Percentiles rank a stretch among this genome's conserved stretches.
These are phyloP conservation scores for Voacanga thouarsii DNA, from an alignment of 257 asterid species.

Conservation along the genomic window DNA sequence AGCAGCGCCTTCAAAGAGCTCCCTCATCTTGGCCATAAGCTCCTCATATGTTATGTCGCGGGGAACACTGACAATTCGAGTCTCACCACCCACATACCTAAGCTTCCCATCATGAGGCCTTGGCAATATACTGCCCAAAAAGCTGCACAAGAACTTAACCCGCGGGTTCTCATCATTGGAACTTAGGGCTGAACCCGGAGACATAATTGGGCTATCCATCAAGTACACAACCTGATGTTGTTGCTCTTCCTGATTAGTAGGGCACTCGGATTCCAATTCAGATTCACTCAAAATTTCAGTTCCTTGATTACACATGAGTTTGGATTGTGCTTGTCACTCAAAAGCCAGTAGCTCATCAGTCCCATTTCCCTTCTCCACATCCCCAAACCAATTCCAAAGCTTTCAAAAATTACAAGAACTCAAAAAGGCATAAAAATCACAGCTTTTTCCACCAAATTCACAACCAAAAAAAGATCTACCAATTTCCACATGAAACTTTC, in stretches of 20 bases:
- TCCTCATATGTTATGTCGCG: constrained; percentile 77
- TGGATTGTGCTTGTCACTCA: background rate
- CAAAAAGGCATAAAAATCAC: constrained; percentile 7
- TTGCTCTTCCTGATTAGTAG: constrained; percentile 25
- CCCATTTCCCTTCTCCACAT: constrained; percentile 9
- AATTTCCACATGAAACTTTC: constrained; percentile 1
- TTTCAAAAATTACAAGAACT: constrained; percentile 3
- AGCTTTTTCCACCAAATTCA: constrained; percentile 11
- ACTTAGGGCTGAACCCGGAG: constrained; percentile 41
- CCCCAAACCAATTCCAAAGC: constrained; percentile 18
- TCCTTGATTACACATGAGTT: constrained; percentile 35
- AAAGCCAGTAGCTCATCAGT: background rate
- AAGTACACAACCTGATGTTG: constrained; percentile 18
- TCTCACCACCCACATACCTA: constrained; percentile 96
- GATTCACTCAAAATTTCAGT: constrained; percentile 26
- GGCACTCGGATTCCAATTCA: constrained; percentile 26
- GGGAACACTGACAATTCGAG: constrained; percentile 73
- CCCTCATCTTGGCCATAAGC: constrained; percentile 87
- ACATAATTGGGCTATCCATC: constrained; percentile 68
- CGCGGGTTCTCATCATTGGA: constrained; percentile 66
- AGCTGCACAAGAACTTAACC: constrained; percentile 89
- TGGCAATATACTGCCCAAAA: constrained; percentile 79
- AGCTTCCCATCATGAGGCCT: constrained; percentile 98
- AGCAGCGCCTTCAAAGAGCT: constrained; percentile 71
- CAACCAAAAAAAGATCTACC: constrained; percentile 2